Evolutionary conservation across 73 alveolate species (phyloP), one percentile per base, ranked within the genome.

Genomic region (Tetrahymena thermophila): DNA sequence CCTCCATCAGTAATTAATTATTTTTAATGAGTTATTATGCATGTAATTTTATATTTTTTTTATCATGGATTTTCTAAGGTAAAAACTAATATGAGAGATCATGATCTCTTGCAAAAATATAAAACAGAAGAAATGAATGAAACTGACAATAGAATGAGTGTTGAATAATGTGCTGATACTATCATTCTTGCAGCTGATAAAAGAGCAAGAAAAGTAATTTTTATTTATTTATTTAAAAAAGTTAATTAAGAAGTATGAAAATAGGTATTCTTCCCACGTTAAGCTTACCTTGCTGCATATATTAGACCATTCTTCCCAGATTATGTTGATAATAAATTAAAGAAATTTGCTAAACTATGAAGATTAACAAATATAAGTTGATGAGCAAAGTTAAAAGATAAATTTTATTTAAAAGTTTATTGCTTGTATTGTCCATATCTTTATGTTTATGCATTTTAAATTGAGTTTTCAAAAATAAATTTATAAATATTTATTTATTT

Each of bases 101-200:
- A 95, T 58, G 97, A 96, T 58, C 93, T 93, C 43, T 93, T 94
- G 43, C 34, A 55, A 85, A 95, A 94, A 40, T 94, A 94, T 38
- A 43, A 58, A 57, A 85, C 97, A 13, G 94, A 93, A n/a, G 98
- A 96, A 94, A 28, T 96, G 43, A 94, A 85, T 43, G 98, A 96
- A 34, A 96, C 95, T n/a, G 98, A 94, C 4, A 94, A 98, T 56
- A 85, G 98, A 44, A 97, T 97, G 95, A 93, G 96, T 19, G 98
- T 97, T 8, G 96, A 94, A 85, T 96, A 97, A 43, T 97, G 98
- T 93, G 98, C 96, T 25, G 95, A 93, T 35, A 94, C 93, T 16
- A 97, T 97, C 84, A 40, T 97, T 93, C 94, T 94, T 17, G 99
- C 98, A n/a, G 98, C 98, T 35, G 99, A 97, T 71, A 96, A 95